These are phyloP conservation scores for Orychophragmus violaceus DNA, from an alignment of 345 rosid species.

Conservation along the genomic window DNA sequence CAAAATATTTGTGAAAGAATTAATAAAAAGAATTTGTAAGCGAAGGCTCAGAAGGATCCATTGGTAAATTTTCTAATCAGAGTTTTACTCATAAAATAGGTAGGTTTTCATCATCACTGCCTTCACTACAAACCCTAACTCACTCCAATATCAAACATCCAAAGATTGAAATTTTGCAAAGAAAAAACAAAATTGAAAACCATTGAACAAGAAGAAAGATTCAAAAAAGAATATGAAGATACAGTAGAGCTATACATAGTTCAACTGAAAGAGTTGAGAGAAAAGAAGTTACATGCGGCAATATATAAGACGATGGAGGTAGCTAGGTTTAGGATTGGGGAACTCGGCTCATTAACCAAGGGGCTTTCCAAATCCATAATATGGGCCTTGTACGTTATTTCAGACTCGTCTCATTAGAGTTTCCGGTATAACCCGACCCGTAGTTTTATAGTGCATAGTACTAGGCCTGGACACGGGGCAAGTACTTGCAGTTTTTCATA, in stretches of 20 bases:
- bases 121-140: background rate
- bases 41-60: slow-evolving; percentile 40
- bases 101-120: slow-evolving; percentile 34
- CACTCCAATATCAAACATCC: background rate
- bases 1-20: background rate
- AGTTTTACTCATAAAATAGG: slow-evolving; percentile 28
- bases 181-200: background rate
- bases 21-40: background rate
- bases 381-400: background rate
- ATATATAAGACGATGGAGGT: slow-evolving; percentile 10
- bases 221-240: background rate
- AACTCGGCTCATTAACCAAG: background rate
- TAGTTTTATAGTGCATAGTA: background rate
- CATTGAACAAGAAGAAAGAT: background rate
- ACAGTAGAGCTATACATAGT: background rate
- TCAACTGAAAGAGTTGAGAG: background rate
- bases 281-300: background rate
- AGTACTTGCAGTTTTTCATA: no score
- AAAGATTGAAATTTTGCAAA: background rate
- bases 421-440: background rate
- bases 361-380: background rate
- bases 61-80: slow-evolving; percentile 34
- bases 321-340: slow-evolving; percentile 19
- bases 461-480: no score
- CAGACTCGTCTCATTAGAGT: background rate